These are phyloP conservation scores for Monosporascus sp. DNA, from an alignment of 2,329 filamentous ascomycete genomes.

Conservation along the genomic window DNA sequence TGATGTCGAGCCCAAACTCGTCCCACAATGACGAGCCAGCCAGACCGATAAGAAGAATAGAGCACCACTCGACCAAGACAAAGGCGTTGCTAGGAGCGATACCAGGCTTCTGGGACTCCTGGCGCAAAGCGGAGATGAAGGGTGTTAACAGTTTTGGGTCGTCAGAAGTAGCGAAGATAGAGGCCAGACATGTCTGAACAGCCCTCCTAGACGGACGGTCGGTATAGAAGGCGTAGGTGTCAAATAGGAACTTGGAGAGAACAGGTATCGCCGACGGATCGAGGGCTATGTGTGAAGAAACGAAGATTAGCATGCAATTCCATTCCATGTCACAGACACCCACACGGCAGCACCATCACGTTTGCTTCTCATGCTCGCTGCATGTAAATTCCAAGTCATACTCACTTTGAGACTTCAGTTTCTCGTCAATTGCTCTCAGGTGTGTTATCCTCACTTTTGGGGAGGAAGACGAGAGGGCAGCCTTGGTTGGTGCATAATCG, in stretches of 20 bases:
- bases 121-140: conserved; percentile 62
- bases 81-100: conserved; percentile 80
- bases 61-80: conserved; percentile 87
- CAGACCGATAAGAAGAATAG: conserved; percentile 69
- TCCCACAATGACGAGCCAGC: conserved; percentile 59
- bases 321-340: conserved; percentile 4
- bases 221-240: conserved; percentile 80
- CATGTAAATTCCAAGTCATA: conserved; percentile 3
- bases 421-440: conserved; percentile 53
- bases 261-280: conserved; percentile 44
- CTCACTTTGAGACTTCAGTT: conserved; percentile 50
- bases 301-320: conserved; percentile 1
- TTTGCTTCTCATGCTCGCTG: too few relatives aligned
- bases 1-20: conserved; percentile 58
- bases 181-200: conserved; percentile 72
- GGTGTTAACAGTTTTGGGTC: conserved; percentile 56
- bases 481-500: conserved; percentile 45
- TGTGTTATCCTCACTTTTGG: conserved; percentile 51
- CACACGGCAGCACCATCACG: neutral
- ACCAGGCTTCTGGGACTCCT: conserved; percentile 70
- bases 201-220: conserved; percentile 81
- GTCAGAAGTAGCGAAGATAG: conserved; percentile 55
- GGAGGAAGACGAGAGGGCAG: conserved; percentile 57
- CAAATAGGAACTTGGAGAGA: conserved; percentile 72
- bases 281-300: conserved; percentile 33